These are phyloP conservation scores for Tolypocladium ovalisporum DNA, from an alignment of 2,329 filamentous ascomycete species.

Conservation along the genomic window DNA sequence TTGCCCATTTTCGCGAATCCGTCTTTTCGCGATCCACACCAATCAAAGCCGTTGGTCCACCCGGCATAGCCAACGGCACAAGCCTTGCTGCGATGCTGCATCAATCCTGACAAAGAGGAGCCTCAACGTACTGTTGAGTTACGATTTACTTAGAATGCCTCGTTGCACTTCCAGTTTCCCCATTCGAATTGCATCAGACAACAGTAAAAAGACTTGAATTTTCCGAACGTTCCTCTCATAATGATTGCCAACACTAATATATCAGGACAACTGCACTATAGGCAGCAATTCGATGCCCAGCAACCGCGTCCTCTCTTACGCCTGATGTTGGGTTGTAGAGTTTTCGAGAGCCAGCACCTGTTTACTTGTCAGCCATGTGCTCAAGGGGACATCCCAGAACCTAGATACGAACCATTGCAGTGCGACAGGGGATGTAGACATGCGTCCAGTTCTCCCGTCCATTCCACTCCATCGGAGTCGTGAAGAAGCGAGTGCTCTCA, in stretches of 20 bases:
- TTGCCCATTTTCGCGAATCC: background rate
- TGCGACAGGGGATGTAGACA: slow-evolving; percentile 77
- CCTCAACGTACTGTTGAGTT: background rate
- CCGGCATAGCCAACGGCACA: background rate
- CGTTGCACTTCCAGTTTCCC: background rate
- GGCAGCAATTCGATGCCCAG: background rate
- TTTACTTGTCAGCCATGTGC: background rate
- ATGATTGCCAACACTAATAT: background rate
- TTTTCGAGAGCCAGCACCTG: slow-evolving; percentile 42
- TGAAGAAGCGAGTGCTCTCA: slow-evolving; percentile 80
- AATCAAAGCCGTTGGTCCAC: background rate
- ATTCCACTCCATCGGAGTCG: slow-evolving; percentile 85
- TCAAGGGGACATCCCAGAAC: background rate
- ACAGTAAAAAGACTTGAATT: background rate
- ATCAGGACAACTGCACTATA: background rate
- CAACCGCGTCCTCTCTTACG: background rate
- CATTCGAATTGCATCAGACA: background rate
- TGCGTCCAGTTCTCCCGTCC: slow-evolving; percentile 81
- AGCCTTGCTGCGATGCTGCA: background rate
- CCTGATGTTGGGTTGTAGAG: background rate
- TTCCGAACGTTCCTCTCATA: background rate
- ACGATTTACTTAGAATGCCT: background rate
- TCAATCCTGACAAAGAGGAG: background rate
- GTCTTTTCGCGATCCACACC: slow-evolving; percentile 1
- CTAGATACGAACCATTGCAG: slow-evolving; percentile 59